Evolutionary conservation across 164 flowering plant species (phyloP), one percentile per base, ranked within the genome.

Genomic region (Houttuynia cordata): DNA sequence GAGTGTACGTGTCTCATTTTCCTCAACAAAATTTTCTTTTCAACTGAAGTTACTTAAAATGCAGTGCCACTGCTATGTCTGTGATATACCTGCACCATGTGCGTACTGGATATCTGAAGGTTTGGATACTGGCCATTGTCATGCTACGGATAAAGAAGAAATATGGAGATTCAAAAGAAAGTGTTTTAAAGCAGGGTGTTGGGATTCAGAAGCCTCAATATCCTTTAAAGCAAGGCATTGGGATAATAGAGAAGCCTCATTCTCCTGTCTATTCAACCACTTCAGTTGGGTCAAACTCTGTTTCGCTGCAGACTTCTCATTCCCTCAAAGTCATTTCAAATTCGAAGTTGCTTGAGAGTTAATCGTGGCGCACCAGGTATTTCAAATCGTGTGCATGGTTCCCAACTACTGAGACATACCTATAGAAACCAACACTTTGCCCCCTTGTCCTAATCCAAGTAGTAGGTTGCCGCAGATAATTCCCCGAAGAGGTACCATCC

Each of bases 11-110:
- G 50, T 63, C 51, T 37, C 1, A 19, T 24, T 19, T 53, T 34
- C 10, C 58, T 53, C 47, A 14, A 8, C 59, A 57, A 14, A 15
- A 24, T 52, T 23, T 53, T 51, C 8, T 22, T 10, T 60, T 23
- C 20, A 56, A 34, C 17, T 66, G 18, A 62, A 23, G 21, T 30
- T 40, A 45, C 22, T 21, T 51, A 41, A 59, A 74, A 69, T 75
- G 68, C 94, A 93, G 99, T 93, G 99, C 65, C 94, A 93, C 55
- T 93, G 99, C 77, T 90, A 79, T 73, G 97, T 90, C 21, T 93
- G 99, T 70, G 99, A 93, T 63, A 57, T 70, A 51, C 78, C 52
- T 65, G 96, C 97, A 21, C 99, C 99, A 50, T 93, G 99, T 68
- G 58, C 49, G n/a, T 58, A 61, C 47, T 93, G 99, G 99, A 84